Evolutionary conservation across 2,329 filamentous ascomycete species (phyloP), one percentile per base, ranked within the genome.

Genomic region (Aspergillus aculeatus): DNA sequence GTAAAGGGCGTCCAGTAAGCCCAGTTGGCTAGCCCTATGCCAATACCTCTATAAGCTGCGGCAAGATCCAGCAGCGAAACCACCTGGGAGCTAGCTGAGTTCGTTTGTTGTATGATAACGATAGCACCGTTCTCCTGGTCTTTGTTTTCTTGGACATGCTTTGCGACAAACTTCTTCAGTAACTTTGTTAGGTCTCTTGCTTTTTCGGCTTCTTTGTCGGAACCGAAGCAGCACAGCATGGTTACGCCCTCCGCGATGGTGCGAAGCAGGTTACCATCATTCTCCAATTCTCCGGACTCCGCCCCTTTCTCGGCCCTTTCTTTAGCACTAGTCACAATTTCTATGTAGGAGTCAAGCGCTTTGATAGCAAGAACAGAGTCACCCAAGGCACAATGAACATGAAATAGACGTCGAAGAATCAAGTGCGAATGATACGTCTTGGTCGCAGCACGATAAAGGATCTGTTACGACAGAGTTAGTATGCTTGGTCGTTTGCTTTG

Each of bases 381-480:
- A 9, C 92, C 92, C 19, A 97, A 82, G 2, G 92, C 86, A 19
- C 94, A 82, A 73, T 99, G 95, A 2, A 96, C 89, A 11, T 87
- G 89, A 72, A 98, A 98, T 0, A 99, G 82, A 68, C 93, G 86
- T 59, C 94, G 85, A 31, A 99, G 80, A 62, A 98, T 90, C 10
- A 92, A 81, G 1, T 94, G 96, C 1, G 95, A 99, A 76, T 99
- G 95, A 71, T 95, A 99, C 0, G 93, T 96, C 75, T 95, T 96
- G 10, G 90, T 92, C 7, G 94, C 91, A 23, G 93, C 91, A 44
- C 89, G 89, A 75, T 98, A 99, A 6, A 99, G 82, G 29, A 92
- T 90, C 74, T 95, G 58, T 41, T 16, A 48, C 55, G 32, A 61
- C 38, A 44, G n/a, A 54, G 54, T 72, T 51, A 72, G 64, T 53